A percentile compares a stretch with the other conserved stretches of the same genome.
Conservation (phyloP, 352 stramenopile genomes). For the Globisporangium orthogonon region DNA sequence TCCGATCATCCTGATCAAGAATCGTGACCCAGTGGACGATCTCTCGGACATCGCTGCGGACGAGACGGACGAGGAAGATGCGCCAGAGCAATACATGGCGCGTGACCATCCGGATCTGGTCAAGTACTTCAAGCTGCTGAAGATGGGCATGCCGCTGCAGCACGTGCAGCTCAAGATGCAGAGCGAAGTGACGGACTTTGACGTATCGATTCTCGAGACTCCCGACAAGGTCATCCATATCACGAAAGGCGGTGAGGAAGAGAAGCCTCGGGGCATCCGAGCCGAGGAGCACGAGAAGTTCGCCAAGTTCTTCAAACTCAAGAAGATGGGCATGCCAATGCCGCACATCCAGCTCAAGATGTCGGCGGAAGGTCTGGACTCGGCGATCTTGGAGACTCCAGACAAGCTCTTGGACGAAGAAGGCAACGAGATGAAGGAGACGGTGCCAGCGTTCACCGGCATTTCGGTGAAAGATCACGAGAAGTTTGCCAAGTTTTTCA, state of each 20-base stretch:
- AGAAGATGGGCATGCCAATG: conserved; percentile 84
- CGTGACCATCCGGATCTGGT: conserved; percentile 58
- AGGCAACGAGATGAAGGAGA: conserved; percentile 31
- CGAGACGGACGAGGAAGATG: conserved; percentile 61
- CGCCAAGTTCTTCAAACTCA: conserved; percentile 93
- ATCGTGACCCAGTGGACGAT: conserved; percentile 52
- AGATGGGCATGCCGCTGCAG: conserved; percentile 90
- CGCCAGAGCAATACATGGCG: conserved; percentile 24
- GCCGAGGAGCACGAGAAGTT: conserved; percentile 90
- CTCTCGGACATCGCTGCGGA: conserved; percentile 55
- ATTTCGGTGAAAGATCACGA: conserved; percentile 65
- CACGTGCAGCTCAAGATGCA: conserved; percentile 93
- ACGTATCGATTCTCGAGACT: conserved; percentile 81
- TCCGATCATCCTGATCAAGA: conserved; percentile 72
- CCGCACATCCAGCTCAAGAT: conserved; percentile 89
- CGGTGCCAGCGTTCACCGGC: too few relatives aligned
- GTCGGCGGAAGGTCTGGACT: conserved; percentile 52
- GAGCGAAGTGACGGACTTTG: conserved; percentile 64
- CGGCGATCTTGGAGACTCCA: conserved; percentile 39
- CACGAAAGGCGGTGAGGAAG: neutral
- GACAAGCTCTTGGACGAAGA: conserved; percentile 49
- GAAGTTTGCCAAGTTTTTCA: conserved; percentile 63
- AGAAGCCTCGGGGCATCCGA: conserved; percentile 23
- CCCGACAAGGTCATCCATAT: conserved; percentile 31
- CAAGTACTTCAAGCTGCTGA: conserved; percentile 81